Evolutionary conservation across 163 green algal species (phyloP).

Genomic region (Chlorella variabilis): DNA sequence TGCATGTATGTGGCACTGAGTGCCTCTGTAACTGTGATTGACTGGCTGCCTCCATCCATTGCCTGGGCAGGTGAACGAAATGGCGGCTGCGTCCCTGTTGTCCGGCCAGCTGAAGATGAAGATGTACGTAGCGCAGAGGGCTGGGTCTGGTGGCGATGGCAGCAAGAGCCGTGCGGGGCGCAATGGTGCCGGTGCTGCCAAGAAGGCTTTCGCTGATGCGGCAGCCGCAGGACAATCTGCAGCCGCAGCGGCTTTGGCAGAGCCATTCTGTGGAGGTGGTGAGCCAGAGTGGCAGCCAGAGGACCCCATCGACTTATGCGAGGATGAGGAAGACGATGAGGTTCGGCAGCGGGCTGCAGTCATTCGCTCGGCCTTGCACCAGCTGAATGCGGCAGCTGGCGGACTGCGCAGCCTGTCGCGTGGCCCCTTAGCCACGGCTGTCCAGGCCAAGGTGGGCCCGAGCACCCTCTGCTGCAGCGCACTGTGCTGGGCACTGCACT

Average conservation of each 20-base stretch:
- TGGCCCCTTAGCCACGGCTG: not conserved
- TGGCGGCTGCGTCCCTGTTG: not conserved
- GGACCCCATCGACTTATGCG: constrained; percentile 34
- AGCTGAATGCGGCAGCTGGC: constrained; percentile 21
- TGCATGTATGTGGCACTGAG: not conserved
- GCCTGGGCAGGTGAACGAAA: constrained; percentile 38
- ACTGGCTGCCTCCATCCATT: too few relatives aligned
- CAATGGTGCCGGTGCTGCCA: not conserved
- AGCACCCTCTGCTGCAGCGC: not conserved
- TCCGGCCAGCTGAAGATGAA: constrained; percentile 9
- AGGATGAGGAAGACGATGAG: not conserved
- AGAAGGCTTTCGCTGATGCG: not conserved
- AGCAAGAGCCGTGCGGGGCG: not conserved
- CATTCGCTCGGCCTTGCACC: not conserved
- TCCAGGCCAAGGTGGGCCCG: constrained; percentile 19
- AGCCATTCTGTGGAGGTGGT: not conserved
- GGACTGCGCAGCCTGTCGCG: not conserved
- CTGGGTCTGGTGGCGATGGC: not conserved
- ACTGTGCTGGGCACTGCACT: not conserved
- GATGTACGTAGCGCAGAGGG: constrained; percentile 28
- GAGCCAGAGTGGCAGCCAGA: not conserved
- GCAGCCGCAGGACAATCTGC: not conserved
- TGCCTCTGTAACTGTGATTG: not conserved
- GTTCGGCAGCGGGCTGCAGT: not conserved
- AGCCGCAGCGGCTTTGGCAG: not conserved